phyloP scores from a whole-genome alignment of 2,329 filamentous ascomycete species.

The Mycosphaerella sp. region DNA sequence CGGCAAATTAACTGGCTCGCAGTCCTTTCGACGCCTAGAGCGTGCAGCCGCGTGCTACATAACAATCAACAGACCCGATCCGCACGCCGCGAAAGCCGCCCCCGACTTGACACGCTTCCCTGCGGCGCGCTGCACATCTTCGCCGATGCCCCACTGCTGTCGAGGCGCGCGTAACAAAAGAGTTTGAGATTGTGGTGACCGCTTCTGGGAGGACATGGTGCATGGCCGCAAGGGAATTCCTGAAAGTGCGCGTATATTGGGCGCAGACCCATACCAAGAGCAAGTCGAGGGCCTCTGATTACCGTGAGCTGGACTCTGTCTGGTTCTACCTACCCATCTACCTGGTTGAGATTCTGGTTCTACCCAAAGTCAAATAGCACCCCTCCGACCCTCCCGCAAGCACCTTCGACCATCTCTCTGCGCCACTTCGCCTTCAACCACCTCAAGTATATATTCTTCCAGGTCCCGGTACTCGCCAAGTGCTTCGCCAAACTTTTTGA shows the following conservation, averaged over 20 bases:
- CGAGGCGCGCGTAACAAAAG: neutral
- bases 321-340: neutral
- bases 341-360: conserved; percentile 18
- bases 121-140: conserved; percentile 1
- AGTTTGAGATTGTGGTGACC: neutral
- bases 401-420: neutral
- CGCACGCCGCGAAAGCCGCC: neutral
- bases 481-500: neutral
- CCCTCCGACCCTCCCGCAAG: conserved; percentile 12
- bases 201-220: conserved; percentile 6
- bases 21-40: conserved; percentile 7
- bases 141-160: conserved; percentile 14
- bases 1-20: conserved; percentile 11
- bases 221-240: conserved; percentile 18
- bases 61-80: conserved; percentile 5
- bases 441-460: neutral
- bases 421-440: neutral
- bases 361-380: conserved; percentile 17
- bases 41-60: conserved; percentile 11
- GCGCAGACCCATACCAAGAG: neutral
- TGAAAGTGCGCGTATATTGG: neutral
- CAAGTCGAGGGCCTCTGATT: conserved; percentile 2
- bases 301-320: conserved; percentile 1
- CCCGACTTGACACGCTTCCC: conserved; percentile 1
- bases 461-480: neutral